phyloP scores from a whole-genome alignment of 352 stramenopile species.

The Globisporangium camurandrum region DNA sequence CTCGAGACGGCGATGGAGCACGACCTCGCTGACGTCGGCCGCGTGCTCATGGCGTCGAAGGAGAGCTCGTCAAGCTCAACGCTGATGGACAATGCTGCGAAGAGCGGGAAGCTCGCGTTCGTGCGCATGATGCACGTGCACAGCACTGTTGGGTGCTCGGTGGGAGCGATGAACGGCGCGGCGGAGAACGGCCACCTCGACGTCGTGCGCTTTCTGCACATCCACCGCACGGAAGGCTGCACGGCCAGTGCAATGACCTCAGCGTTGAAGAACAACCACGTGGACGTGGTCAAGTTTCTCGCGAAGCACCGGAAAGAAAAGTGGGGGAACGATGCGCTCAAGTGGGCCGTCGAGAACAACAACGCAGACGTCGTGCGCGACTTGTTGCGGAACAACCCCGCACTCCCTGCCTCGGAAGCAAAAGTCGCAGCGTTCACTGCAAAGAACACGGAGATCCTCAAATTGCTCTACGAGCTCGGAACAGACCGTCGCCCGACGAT shows the following conservation, averaged over 20 bases:
- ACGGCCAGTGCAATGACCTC: conserved; percentile 21
- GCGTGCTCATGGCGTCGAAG: conserved; percentile 25
- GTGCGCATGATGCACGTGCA: conserved; percentile 35
- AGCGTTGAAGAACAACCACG: conserved; percentile 25
- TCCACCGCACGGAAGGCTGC: conserved; percentile 38
- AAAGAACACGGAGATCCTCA: conserved; percentile 36
- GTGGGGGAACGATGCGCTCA: conserved; percentile 26
- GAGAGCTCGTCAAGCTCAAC: conserved; percentile 16
- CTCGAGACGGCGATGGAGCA: conserved; percentile 23
- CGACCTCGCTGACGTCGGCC: conserved; percentile 24
- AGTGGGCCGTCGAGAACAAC: conserved; percentile 30
- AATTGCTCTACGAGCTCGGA: conserved; percentile 44
- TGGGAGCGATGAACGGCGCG: conserved; percentile 36
- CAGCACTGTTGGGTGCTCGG: conserved; percentile 22
- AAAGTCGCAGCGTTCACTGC: conserved; percentile 38
- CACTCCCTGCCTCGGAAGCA: conserved; percentile 25
- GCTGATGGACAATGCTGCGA: conserved; percentile 30
- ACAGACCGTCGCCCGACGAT: conserved; percentile 27
- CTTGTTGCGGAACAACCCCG: conserved; percentile 26
- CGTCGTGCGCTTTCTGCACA: conserved; percentile 43
- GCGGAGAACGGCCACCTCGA: conserved; percentile 24
- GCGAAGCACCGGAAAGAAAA: conserved; percentile 33
- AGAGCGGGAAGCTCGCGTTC: conserved; percentile 21
- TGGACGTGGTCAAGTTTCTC: conserved; percentile 36
- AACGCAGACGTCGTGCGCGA: conserved; percentile 23